Percentiles rank a stretch among this genome's conserved stretches.
Conservation (phyloP, 2,329 filamentous ascomycete genomes). For the Diaporthe ilicicola region DNA sequence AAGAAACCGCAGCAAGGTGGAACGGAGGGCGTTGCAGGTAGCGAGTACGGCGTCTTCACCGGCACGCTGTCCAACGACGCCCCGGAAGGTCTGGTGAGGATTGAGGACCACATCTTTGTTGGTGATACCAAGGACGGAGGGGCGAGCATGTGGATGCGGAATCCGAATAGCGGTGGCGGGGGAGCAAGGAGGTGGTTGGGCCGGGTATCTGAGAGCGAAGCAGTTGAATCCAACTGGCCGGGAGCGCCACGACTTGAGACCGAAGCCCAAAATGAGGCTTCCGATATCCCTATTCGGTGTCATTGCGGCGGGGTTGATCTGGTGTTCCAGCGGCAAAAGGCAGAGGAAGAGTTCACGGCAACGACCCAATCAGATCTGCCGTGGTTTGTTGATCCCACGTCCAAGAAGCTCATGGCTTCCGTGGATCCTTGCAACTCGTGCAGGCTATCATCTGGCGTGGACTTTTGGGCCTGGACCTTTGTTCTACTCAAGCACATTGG, state of each 20-base stretch:
- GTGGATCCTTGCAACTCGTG: slow-evolving; percentile 60
- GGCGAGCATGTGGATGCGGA: slow-evolving; percentile 54
- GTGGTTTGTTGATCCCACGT: slow-evolving; percentile 52
- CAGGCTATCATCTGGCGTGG: slow-evolving; percentile 49
- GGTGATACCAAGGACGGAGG: slow-evolving; percentile 63
- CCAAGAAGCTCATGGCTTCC: slow-evolving; percentile 48
- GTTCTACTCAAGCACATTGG: slow-evolving; percentile 48
- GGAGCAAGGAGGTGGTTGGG: slow-evolving; percentile 41
- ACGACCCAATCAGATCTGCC: slow-evolving; percentile 45
- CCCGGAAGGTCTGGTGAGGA: slow-evolving; percentile 42
- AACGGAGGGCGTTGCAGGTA: slow-evolving; percentile 27
- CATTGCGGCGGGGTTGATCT: slow-evolving; percentile 57
- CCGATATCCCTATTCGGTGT: slow-evolving; percentile 50
- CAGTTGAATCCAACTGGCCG: slow-evolving; percentile 42
- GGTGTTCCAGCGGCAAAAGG: slow-evolving; percentile 43
- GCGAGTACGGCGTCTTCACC: slow-evolving; percentile 45
- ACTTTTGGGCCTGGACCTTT: slow-evolving; percentile 57
- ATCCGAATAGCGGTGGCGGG: slow-evolving; percentile 43
- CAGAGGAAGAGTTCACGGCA: slow-evolving; percentile 41
- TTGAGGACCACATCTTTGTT: slow-evolving; percentile 53
- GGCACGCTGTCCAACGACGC: slow-evolving; percentile 47
- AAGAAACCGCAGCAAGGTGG: slow-evolving; percentile 17
- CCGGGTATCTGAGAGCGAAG: slow-evolving; percentile 35
- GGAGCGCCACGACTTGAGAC: slow-evolving; percentile 25
- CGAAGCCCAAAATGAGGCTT: slow-evolving; percentile 33